A percentile compares a stretch with the other conserved stretches of the same genome.
These are phyloP conservation scores for Neurospora tetraspora DNA, from an alignment of 495 filamentous ascomycete species.

Conservation along the genomic window DNA sequence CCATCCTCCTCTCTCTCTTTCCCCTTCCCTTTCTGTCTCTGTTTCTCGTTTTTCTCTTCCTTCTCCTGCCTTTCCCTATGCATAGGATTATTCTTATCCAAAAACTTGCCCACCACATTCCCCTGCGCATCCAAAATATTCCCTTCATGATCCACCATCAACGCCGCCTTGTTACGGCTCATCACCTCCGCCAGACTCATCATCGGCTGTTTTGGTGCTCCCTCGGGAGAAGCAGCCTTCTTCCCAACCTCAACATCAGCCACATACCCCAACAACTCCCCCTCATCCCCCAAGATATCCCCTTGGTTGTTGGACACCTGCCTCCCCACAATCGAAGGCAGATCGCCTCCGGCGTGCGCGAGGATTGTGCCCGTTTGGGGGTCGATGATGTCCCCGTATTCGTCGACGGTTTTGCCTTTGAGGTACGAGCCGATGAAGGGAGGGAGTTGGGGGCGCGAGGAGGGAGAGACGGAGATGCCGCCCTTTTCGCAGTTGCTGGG, in stretches of 20 bases:
- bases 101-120: constrained; percentile 35
- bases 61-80: constrained; percentile 6
- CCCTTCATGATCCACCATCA: constrained; percentile 34
- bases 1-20: not conserved
- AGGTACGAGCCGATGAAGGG: constrained; percentile 44
- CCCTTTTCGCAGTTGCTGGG: not conserved
- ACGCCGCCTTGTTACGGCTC: constrained; percentile 20
- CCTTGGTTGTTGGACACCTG: constrained; percentile 30
- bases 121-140: constrained; percentile 36
- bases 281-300: constrained; percentile 34
- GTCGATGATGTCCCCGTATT: constrained; percentile 71
- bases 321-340: constrained; percentile 36
- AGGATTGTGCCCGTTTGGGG: constrained; percentile 31
- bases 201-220: constrained; percentile 2
- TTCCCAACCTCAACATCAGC: constrained; percentile 29
- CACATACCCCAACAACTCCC: constrained; percentile 38
- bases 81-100: constrained; percentile 28
- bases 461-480: constrained; percentile 8
- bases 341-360: constrained; percentile 35
- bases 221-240: not conserved
- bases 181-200: constrained; percentile 29
- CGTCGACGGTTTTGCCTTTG: constrained; percentile 60
- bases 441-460: constrained; percentile 16
- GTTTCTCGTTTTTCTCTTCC: not conserved
- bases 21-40: not conserved